phyloP scores from a whole-genome alignment of 2,329 filamentous ascomycete genomes.

The Colletotrichum phormii region DNA sequence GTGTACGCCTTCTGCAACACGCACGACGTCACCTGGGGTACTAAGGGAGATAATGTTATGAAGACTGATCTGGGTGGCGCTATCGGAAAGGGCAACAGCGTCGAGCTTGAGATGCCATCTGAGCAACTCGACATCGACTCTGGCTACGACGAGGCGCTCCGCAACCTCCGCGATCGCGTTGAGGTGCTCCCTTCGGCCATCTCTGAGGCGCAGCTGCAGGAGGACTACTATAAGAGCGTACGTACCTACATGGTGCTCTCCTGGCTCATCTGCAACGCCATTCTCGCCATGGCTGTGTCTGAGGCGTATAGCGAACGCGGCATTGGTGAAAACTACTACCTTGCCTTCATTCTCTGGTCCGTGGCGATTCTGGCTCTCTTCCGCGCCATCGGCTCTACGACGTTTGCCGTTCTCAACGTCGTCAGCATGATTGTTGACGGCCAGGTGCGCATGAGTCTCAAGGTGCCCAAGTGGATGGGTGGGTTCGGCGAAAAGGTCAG shows the following conservation, averaged over 20 bases:
- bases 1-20: slow-evolving; percentile 99
- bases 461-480: slow-evolving; percentile 63
- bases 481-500: slow-evolving; percentile 59
- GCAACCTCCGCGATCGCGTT: slow-evolving; percentile 92
- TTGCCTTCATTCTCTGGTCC: slow-evolving; percentile 92
- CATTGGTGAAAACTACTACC: slow-evolving; percentile 87
- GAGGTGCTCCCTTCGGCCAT: slow-evolving; percentile 75
- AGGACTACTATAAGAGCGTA: slow-evolving; percentile 98
- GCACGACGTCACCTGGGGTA: slow-evolving; percentile 98
- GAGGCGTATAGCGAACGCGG: slow-evolving; percentile 82
- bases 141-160: slow-evolving; percentile 95
- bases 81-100: slow-evolving; percentile 77
- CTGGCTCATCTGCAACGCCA: slow-evolving; percentile 93
- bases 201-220: slow-evolving; percentile 87
- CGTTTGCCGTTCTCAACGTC: slow-evolving; percentile 86
- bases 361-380: slow-evolving; percentile 90
- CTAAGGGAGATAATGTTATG: slow-evolving; percentile 96
- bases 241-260: slow-evolving; percentile 97
- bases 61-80: slow-evolving; percentile 93
- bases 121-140: slow-evolving; percentile 99
- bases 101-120: slow-evolving; percentile 96
- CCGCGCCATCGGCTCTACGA: slow-evolving; percentile 82
- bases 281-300: slow-evolving; percentile 91
- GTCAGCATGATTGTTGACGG: slow-evolving; percentile 90
- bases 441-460: slow-evolving; percentile 72